Evolutionary conservation across 331 rosid genomes (phyloP), one percentile per base, ranked within the genome.

Genomic region (Ulmus americana): DNA sequence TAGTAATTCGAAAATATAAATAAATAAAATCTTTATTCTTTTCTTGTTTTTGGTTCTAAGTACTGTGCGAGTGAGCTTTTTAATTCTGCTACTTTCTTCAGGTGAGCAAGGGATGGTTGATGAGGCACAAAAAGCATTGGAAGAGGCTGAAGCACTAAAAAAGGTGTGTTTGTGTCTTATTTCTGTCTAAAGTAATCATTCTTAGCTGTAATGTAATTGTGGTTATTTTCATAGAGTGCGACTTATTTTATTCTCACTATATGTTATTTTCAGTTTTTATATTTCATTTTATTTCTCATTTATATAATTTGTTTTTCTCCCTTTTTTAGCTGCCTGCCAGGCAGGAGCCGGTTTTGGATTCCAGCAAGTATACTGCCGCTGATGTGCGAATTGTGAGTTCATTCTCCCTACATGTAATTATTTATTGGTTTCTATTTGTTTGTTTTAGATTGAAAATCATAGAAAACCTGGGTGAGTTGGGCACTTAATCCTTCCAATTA

Each of bases 41-140:
- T 22, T 39, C 8, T 16, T 8, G 58, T 56, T 54, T 28, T 60
- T 39, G 13, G 12, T 7, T 14, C 28, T 13, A 18, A 28, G 39
- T 18, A 46, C 43, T 48, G 9, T 15, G 51, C 2, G 5, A 61
- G 15, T 66, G 41, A 6, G 41, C 7, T 73, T 2, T 54, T 54
- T 13, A 69, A 64, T 28, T 58, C 55, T 40, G 71, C 35, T 50
- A 55, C 51, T 68, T 74, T 80, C 65, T 75, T 67, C 83, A 94
- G 99, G 99, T 68, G 99, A 94, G 83, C 96, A 94, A 80, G 99
- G 99, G 77, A 80, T 87, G 88, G 84, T 94, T 73, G 99, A 94
- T 57, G 99, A 94, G 76, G 99, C 99, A 47, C 96, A 94, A 63
- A 94, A 94, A 69, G 97, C 95, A 11, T 62, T 94, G 84, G 99